Evolutionary conservation across 2,329 filamentous ascomycete species (phyloP), one percentile per base, ranked within the genome.

Genomic region (Fusarium pseudocircinatum): DNA sequence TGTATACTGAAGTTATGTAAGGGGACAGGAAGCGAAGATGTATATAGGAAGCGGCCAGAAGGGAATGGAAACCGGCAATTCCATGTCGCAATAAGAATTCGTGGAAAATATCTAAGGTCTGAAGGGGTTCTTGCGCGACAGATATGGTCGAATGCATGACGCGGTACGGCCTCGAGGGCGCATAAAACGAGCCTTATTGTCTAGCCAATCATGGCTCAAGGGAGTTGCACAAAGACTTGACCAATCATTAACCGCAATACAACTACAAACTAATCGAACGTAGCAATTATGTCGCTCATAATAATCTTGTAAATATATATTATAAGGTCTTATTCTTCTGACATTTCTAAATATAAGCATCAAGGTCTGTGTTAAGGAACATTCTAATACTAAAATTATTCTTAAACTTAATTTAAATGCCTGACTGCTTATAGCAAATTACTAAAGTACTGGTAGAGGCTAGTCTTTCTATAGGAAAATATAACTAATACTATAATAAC

Each of bases 331-430:
- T 9, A n/a, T 49, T n/a, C 3, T 49, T n/a, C 5, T 32, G 0
- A 18, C 1, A 16, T 32, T 32, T 49, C 28, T 49, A 1, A 32
- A n/a, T 3, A n/a, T n/a, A 13, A 32, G 3, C 2, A n/a, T 32
- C 16, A 16, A 16, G 26, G 14, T 28, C 6, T 8, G 6, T 6
- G 0, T n/a, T 0, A 13, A 30, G 11, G 3, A 16, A 49, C 2
- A 30, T 30, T n/a, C 2, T 3, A 18, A 49, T 49, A n/a, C 13
- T 3, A 6, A 47, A 28, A 28, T 22, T 4, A 22, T 46, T 20
- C 6, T 30, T 2, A 15, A 8, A 47, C 9, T 47, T 12, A 15
- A 34, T 16, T 16, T 16, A 15, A 16, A 22, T 4, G 4, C 14
- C 9, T 16, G 2, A 7, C 14, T 11, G 11, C 24, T 5, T 28